Evolutionary conservation across 2,329 filamentous ascomycete genomes (phyloP).

Genomic region (Neofusicoccum umdonicola): DNA sequence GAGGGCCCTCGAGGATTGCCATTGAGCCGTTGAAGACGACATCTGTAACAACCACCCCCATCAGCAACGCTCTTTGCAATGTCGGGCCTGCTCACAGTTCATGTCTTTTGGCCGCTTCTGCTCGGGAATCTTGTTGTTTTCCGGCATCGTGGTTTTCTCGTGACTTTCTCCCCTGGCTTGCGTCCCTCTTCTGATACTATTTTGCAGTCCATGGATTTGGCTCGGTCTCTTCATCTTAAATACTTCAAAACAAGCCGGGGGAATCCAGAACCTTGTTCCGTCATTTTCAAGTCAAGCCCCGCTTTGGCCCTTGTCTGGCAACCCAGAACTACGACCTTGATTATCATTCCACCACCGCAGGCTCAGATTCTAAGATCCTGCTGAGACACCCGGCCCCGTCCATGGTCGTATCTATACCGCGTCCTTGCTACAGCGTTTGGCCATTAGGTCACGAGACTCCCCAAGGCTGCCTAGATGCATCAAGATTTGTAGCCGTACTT

Average conservation of each 20-base stretch:
- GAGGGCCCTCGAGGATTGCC: slow-evolving; percentile 1
- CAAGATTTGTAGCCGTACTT: too few species aligned
- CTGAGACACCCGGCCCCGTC: too few species aligned
- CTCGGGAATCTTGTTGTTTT: neutral
- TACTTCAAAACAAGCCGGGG: neutral
- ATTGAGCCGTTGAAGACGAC: slow-evolving; percentile 3
- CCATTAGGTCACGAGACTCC: too few species aligned
- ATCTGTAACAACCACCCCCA: neutral
- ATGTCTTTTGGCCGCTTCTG: neutral
- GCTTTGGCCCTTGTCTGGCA: neutral
- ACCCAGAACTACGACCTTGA: neutral
- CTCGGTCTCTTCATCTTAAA: neutral
- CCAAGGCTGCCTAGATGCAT: too few species aligned
- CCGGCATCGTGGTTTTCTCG: neutral
- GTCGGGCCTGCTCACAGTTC: neutral
- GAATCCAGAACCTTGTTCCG: neutral
- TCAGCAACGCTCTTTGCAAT: neutral
- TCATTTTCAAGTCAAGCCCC: neutral
- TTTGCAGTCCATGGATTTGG: too few species aligned
- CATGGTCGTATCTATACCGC: too few species aligned
- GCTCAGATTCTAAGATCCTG: too few species aligned
- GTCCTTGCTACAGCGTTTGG: too few species aligned
- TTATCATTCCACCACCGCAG: too few species aligned
- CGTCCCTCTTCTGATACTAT: neutral
- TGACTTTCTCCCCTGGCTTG: neutral